A percentile compares a stretch with the other conserved stretches of the same genome.
Conservation (phyloP, 164 flowering plant genomes). For the Vitis vinifera region ASM3070453v1 NC_081814.1:5961001-5961500, state of each 20-base stretch:
- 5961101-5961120: not conserved
- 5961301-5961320: constrained; percentile 49
- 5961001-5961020: too few species aligned
- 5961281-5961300: constrained; percentile 33
- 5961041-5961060: not conserved
- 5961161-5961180: constrained; percentile 45
- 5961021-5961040: not conserved
- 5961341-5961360: not conserved
- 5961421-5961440: constrained; percentile 24
- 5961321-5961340: constrained; percentile 3
- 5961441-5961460: constrained; percentile 44
- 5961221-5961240: constrained; percentile 46
- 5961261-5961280: constrained; percentile 46
- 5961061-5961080: too few species aligned
- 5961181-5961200: constrained; percentile 30
- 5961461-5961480: constrained; percentile 27
- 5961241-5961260: constrained; percentile 43
- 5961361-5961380: constrained; percentile 50
- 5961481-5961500: constrained; percentile 37
- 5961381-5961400: constrained; percentile 47
- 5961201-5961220: constrained; percentile 60
- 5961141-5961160: not conserved
- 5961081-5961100: too few species aligned
- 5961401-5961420: constrained; percentile 42
- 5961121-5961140: not conserved